These are phyloP conservation scores for Trichoderma hamatum DNA, from an alignment of 2,329 filamentous ascomycete species.

Conservation along the genomic window DNA sequence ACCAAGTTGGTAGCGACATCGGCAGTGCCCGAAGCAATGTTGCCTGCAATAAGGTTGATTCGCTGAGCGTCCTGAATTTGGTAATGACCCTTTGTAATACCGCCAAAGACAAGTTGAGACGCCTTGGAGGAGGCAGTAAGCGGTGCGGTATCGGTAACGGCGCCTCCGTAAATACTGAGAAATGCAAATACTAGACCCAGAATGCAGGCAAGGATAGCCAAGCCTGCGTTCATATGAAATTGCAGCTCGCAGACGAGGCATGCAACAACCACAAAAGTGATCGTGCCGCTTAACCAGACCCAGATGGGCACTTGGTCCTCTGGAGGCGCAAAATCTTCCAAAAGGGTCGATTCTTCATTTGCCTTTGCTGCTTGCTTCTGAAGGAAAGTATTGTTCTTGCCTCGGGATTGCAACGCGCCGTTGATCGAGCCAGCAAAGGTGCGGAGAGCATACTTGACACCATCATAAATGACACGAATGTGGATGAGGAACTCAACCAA, in stretches of 20 bases:
- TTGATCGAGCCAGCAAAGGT: conserved; percentile 39
- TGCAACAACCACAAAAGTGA: conserved; percentile 55
- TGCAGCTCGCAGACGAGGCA: conserved; percentile 55
- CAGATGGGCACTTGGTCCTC: conserved; percentile 55
- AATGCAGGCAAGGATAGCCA: conserved; percentile 58
- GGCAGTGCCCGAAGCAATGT: conserved; percentile 58
- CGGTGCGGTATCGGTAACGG: conserved; percentile 63
- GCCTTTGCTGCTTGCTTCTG: conserved; percentile 43
- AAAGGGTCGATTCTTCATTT: conserved; percentile 37
- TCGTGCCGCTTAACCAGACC: conserved; percentile 54
- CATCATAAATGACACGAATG: conserved; percentile 43
- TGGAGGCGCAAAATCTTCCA: conserved; percentile 46
- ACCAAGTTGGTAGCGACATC: conserved; percentile 58
- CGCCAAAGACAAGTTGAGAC: conserved; percentile 69
- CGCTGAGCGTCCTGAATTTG: conserved; percentile 56
- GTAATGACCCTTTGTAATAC: conserved; percentile 61
- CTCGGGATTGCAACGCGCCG: conserved; percentile 37
- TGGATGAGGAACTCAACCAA: conserved; percentile 48
- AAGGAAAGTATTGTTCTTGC: conserved; percentile 40
- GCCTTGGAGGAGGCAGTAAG: conserved; percentile 69
- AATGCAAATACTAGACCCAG: conserved; percentile 63
- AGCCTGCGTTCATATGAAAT: conserved; percentile 59
- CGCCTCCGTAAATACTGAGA: conserved; percentile 53
- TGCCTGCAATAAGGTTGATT: conserved; percentile 67
- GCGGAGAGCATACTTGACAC: conserved; percentile 40